Percentiles rank a stretch among this genome's conserved stretches.
Conservation (phyloP, 768 basidiomycete genomes). For the Mycena alexandri region DNA sequence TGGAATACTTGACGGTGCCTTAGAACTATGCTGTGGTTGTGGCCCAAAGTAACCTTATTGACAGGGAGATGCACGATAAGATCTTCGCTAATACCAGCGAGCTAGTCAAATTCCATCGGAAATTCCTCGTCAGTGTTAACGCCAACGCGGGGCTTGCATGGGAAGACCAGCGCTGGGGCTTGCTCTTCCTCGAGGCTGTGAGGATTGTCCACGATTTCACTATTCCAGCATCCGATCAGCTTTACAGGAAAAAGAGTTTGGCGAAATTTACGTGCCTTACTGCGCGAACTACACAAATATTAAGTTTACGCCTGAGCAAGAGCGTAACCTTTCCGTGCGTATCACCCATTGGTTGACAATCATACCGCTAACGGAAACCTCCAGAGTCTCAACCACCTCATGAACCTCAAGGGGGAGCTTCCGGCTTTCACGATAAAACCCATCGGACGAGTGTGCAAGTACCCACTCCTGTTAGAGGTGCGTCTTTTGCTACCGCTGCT, state of each 20-base stretch:
- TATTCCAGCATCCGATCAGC: constrained; percentile 44
- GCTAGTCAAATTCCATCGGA: constrained; percentile 94
- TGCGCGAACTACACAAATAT: constrained; percentile 87
- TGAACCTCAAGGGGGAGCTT: constrained; percentile 86
- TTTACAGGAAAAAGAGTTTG: constrained; percentile 56
- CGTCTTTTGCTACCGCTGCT: constrained; percentile 41
- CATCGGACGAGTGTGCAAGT: constrained; percentile 97
- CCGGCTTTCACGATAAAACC: constrained; percentile 98
- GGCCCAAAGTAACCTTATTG: neutral
- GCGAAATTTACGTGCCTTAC: constrained; percentile 84
- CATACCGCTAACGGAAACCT: no score
- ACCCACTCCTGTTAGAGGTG: constrained; percentile 92
- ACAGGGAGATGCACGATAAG: no score
- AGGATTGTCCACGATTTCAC: constrained; percentile 50
- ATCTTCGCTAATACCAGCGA: constrained; percentile 93
- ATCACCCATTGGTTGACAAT: constrained; percentile 31
- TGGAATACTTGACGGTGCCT: neutral
- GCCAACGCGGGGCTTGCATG: constrained; percentile 84
- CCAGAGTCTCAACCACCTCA: constrained; percentile 82
- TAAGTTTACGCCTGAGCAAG: constrained; percentile 80
- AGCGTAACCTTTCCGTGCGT: constrained; percentile 83
- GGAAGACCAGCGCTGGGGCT: constrained; percentile 89
- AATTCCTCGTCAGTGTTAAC: constrained; percentile 90
- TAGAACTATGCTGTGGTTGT: neutral
- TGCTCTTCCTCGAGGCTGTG: constrained; percentile 84